Evolutionary conservation across 352 stramenopile species (phyloP).

Genomic region (Globisporangium nagaii): DNA sequence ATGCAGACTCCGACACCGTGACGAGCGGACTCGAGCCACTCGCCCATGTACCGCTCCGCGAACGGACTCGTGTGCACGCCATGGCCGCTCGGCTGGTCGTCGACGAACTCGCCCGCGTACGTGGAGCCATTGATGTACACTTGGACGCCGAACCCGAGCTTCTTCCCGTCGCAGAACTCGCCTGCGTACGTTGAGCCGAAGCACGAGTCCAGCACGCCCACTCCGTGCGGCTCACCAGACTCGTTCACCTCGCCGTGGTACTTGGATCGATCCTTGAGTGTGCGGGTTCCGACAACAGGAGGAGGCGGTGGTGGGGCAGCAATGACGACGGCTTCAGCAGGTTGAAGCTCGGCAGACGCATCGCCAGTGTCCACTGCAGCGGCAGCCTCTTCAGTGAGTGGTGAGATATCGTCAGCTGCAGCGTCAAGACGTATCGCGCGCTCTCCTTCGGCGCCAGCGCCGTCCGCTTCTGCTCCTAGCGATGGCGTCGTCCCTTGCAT

Average conservation of each 20-base stretch:
- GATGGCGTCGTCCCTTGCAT: too few relatives aligned
- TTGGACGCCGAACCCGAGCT: constrained; percentile 37
- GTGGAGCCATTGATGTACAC: constrained; percentile 27
- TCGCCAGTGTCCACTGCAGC: background rate
- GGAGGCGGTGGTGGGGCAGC: background rate
- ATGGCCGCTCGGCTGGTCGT: constrained; percentile 23
- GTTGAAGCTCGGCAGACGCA: background rate
- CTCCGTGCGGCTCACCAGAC: constrained; percentile 21
- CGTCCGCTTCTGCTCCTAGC: too few relatives aligned
- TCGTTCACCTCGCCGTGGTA: constrained; percentile 30
- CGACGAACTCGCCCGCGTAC: constrained; percentile 32
- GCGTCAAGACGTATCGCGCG: too few relatives aligned
- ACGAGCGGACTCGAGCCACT: constrained; percentile 32
- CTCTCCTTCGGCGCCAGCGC: too few relatives aligned
- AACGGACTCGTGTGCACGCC: constrained; percentile 40
- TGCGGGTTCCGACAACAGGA: constrained; percentile 10
- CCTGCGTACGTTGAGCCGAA: constrained; percentile 35
- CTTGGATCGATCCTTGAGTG: constrained; percentile 19
- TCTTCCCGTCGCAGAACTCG: constrained; percentile 24
- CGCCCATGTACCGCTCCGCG: constrained; percentile 33
- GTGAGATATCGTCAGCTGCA: too few relatives aligned
- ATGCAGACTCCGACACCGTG: constrained; percentile 35
- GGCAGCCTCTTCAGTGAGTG: background rate
- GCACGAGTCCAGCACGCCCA: constrained; percentile 27
- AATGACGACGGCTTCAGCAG: constrained; percentile 3